These are phyloP conservation scores for Apiospora phragmitis DNA, from an alignment of 2,329 filamentous ascomycete species.

Conservation along the genomic window DNA sequence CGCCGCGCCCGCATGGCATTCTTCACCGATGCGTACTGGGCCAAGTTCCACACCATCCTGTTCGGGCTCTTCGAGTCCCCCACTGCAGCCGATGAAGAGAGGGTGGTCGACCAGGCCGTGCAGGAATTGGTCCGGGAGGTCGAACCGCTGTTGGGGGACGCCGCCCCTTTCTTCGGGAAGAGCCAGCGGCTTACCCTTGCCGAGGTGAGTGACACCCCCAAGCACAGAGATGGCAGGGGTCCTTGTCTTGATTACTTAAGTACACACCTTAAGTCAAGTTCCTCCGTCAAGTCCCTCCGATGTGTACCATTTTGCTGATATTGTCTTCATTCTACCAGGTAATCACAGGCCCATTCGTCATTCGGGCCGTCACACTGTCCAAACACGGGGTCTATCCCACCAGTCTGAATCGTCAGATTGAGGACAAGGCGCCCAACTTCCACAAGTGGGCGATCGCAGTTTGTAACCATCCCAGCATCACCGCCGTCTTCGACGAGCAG, in stretches of 20 bases:
- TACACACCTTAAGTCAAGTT: neutral
- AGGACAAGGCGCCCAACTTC: slow-evolving; percentile 15
- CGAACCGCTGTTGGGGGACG: slow-evolving; percentile 16
- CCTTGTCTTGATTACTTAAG: neutral
- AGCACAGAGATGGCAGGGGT: neutral
- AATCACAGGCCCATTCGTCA: slow-evolving; percentile 15
- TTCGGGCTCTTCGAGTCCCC: slow-evolving; percentile 13
- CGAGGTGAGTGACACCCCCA: slow-evolving; percentile 12
- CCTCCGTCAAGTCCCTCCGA: neutral
- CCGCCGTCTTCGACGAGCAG: slow-evolving; percentile 16
- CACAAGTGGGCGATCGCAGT: slow-evolving; percentile 17
- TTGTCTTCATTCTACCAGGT: neutral
- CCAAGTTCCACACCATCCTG: slow-evolving; percentile 15
- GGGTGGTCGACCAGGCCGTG: slow-evolving; percentile 12
- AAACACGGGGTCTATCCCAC: slow-evolving; percentile 16
- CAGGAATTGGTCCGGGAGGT: slow-evolving; percentile 13
- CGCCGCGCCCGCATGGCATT: slow-evolving; percentile 15
- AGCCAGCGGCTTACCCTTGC: slow-evolving; percentile 16
- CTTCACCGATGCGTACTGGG: slow-evolving; percentile 18
- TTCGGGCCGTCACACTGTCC: slow-evolving; percentile 15
- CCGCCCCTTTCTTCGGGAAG: slow-evolving; percentile 15
- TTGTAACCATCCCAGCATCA: slow-evolving; percentile 13
- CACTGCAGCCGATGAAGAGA: slow-evolving; percentile 11
- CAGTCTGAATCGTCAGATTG: slow-evolving; percentile 10
- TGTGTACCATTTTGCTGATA: neutral